Percentiles rank a stretch among this genome's conserved stretches.
These are phyloP conservation scores for Saccharomycopsis guyanensis DNA, from an alignment of 805 yeast genomes.

Conservation along the genomic window DNA sequence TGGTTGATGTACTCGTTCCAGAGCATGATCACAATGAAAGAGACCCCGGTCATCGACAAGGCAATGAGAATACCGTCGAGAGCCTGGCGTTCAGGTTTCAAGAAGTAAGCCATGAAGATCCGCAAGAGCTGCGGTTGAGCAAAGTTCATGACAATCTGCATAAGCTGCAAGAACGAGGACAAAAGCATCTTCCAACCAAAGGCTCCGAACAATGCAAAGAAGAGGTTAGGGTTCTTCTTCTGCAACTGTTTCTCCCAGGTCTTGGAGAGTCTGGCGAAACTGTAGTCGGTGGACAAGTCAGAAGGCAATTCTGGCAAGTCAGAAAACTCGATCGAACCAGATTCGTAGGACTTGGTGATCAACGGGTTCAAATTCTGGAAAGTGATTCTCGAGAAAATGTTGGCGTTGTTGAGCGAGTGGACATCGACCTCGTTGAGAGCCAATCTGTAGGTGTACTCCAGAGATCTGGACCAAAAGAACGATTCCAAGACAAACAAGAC, in stretches of 20 bases:
- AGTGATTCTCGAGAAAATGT: conserved; percentile 31
- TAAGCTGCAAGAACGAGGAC: conserved; percentile 32
- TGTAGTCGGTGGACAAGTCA: conserved; percentile 29
- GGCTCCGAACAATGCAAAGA: conserved; percentile 33
- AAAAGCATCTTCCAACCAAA: conserved; percentile 32
- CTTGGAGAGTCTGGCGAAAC: conserved; percentile 27
- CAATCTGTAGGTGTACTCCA: conserved; percentile 12
- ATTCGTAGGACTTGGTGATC: conserved; percentile 33
- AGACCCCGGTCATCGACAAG: conserved; percentile 51
- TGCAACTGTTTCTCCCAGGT: conserved; percentile 33
- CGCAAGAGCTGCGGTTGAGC: conserved; percentile 53
- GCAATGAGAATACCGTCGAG: conserved; percentile 60
- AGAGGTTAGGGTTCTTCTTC: conserved; percentile 25
- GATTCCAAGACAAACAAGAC: conserved; percentile 9
- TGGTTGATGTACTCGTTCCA: conserved; percentile 61
- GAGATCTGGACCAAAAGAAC: conserved; percentile 14
- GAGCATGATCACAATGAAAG: conserved; percentile 52
- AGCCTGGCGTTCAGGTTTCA: conserved; percentile 34
- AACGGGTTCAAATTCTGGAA: conserved; percentile 43
- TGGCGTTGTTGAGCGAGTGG: conserved; percentile 1
- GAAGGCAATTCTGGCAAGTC: conserved; percentile 38
- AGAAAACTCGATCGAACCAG: conserved; percentile 32
- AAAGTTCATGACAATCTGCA: conserved; percentile 34
- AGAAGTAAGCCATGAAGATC: conserved; percentile 40
- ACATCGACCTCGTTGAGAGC: conserved; percentile 14